Base-by-base conservation (phyloP, 2,329 filamentous ascomycete species). In the Anisogramma anomala region DNA sequence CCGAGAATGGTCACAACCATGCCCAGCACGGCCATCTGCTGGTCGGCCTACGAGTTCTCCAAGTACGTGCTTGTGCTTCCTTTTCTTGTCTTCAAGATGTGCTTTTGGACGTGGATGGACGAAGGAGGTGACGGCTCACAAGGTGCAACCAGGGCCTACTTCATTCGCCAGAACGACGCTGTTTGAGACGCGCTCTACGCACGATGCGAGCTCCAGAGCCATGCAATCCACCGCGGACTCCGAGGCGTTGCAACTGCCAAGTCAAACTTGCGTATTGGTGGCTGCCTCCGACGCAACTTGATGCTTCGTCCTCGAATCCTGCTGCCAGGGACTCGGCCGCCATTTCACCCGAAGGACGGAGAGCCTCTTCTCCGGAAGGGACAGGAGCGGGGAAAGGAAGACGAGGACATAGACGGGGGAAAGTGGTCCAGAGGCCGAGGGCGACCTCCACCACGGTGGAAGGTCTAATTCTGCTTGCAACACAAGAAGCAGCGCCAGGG, bases 1-100 rank as follows among this genome's bases (percentile, higher is more conserved):
- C 91, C 91, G 34, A 74, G 91, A 55, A 82, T 98, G 35, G 79
- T 98, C 48, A 95, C 88, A 9, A 94, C 91, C 1, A 96, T 96
- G 83, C 91, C 91, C 15, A 95, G 88, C 65, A 98, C 91, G 25
- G 91, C 91, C n/a, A 98, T 98, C 57, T 98, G 91, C 71, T 98
- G 91, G 91, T 91, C 77, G 28, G 76, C 76, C 22, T 81, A 81
- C 52, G 77, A 81, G 54, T 77, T 77, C 48, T 80, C 74, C 52
- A 81, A 81, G 77, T 79, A 62, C 55, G 74, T 65, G 17, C 13
- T 19, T 10, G n/a, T 18, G 13, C 15, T 22, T 7, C 8, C 22
- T 10, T 20, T 9, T 9, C 20, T 6, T n/a, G 11, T 19, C 20
- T 13, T 20, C 7, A 30, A 11, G 13, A 6, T 10, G 20, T 14